Base-by-base conservation (phyloP, 208 protist genomes). In the Trypanosoma mega region DNA sequence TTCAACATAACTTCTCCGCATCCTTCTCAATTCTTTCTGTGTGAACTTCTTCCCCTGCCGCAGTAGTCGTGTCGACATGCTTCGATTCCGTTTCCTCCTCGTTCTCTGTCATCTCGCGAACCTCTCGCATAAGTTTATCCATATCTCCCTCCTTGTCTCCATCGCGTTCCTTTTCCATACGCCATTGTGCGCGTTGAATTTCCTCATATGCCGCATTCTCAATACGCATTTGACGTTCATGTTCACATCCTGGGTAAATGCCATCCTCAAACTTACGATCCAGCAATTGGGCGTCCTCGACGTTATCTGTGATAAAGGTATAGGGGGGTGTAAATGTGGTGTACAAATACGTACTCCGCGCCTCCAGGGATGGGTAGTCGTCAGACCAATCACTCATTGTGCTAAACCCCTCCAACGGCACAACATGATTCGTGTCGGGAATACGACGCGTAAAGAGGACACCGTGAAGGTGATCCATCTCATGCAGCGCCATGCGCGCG, bases 191-290 rank as follows among this genome's bases (percentile, higher is more conserved):
- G 20, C 80, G 71, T 34, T 87, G 78, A 2, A 82, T 27, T 63
- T 80, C 71, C 61, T 90, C 79, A 20, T 72, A 37, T n/a, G 82
- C 83, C 11, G 68, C 73, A 12, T 45, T 63, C 52, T 90, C 79
- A 60, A 92, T 90, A 43, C 82, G 87, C 73, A 82, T 72, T 67
- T 83, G 81, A 1, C 75, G 72, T 43, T 94, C 87, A 26, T 72
- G 66, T 64, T 90, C 85, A 36, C 71, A 79, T 39, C 90, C 90
- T 0, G 90, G 90, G 61, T 96, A 96, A 46, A 96, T 63, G 36
- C 82, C 82, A 44, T 96, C 86, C 57, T 96, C 90, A 51, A 92
- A 92, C 71, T 85, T 89, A n/a, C 90, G 90, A 61, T 93, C 80
- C 0, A 96, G 82, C 34, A 96, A 33, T 45, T 92, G 83, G 23